phyloP scores from a whole-genome alignment of 2,329 filamentous ascomycete genomes.

The Sporothrix luriei region DNA sequence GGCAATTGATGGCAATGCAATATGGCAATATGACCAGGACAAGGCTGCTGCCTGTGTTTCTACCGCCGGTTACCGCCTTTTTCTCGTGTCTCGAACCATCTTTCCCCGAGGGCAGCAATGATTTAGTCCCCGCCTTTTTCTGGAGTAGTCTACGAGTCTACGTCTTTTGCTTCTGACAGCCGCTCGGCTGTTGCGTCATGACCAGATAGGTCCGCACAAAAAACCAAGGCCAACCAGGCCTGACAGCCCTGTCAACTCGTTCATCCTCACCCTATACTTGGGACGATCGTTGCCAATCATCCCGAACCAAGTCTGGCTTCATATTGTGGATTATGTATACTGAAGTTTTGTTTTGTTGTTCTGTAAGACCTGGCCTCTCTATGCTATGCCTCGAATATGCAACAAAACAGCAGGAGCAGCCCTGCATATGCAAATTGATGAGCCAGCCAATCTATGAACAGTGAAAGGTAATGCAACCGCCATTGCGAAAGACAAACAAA shows the following conservation, averaged over 20 bases:
- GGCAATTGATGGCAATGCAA: neutral
- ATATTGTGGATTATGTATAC: too few relatives aligned
- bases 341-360: neutral
- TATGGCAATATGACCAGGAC: neutral
- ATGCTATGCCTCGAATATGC: slow-evolving; percentile 9
- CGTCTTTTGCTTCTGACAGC: slow-evolving; percentile 22
- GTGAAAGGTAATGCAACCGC: neutral
- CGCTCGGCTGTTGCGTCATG: slow-evolving; percentile 21
- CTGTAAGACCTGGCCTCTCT: neutral
- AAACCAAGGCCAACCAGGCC: neutral
- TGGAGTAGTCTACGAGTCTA: too few relatives aligned
- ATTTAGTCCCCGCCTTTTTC: slow-evolving; percentile 1
- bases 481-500: neutral
- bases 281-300: neutral
- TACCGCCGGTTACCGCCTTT: slow-evolving; percentile 6
- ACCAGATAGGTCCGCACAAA: neutral
- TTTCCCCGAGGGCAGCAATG: slow-evolving; percentile 3
- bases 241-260: neutral
- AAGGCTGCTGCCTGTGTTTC: slow-evolving; percentile 15
- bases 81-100: slow-evolving; percentile 1
- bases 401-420: neutral
- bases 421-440: neutral
- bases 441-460: neutral
- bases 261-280: neutral
- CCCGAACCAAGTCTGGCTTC: neutral